Conservation (phyloP, 305 asterid species). For the Fraxinus platypoda region DNA sequence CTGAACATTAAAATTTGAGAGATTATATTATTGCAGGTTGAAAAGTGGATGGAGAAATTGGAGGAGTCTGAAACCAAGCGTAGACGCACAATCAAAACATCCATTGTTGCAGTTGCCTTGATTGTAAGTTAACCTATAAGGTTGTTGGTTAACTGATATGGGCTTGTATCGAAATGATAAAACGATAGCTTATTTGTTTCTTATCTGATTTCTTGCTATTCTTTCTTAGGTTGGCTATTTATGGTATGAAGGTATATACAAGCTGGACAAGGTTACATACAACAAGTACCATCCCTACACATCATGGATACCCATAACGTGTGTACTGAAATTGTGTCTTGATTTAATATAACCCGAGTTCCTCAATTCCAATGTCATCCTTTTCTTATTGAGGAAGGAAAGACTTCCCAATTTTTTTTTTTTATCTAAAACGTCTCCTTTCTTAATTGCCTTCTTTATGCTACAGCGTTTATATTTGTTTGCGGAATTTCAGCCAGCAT, state of each 20-base stretch:
- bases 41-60: constrained; percentile 90
- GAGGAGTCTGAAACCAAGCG: constrained; percentile 78
- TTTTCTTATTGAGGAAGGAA: not conserved
- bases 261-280: constrained; percentile 50
- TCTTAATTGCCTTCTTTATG: constrained; percentile 12
- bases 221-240: constrained; percentile 47
- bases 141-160: not conserved
- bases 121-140: constrained; percentile 40
- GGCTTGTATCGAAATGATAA: not conserved
- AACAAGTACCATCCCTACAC: constrained; percentile 56
- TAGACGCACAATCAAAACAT: constrained; percentile 61
- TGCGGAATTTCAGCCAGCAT: constrained; percentile 52
- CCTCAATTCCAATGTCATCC: not conserved
- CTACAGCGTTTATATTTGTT: constrained; percentile 44
- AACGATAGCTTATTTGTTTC: constrained; percentile 7
- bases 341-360: not conserved
- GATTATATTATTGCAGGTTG: constrained; percentile 53
- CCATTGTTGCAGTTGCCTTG: constrained; percentile 46
- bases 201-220: constrained; percentile 16
- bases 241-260: constrained; percentile 53
- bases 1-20: constrained; percentile 18
- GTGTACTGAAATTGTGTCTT: constrained; percentile 21
- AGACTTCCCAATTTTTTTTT: not conserved
- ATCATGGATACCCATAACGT: constrained; percentile 61
- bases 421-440: not conserved